Percentiles rank a stretch among this genome's conserved stretches.
These are phyloP conservation scores for Mentha longifolia DNA, from an alignment of 257 asterid genomes.

Conservation along the genomic window DNA sequence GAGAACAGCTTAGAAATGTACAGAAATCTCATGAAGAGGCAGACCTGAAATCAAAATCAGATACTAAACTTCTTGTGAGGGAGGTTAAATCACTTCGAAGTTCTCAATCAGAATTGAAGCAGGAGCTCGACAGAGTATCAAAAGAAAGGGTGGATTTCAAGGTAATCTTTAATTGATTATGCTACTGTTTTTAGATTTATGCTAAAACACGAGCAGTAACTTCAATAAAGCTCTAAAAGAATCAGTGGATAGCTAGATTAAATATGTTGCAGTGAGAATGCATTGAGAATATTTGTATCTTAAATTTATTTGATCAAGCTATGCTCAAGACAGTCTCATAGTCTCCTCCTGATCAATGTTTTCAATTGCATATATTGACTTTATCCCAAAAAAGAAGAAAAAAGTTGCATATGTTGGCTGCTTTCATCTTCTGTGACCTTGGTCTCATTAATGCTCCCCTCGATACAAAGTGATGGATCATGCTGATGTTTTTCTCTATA, in stretches of 20 bases:
- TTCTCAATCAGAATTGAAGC: slow-evolving; percentile 57
- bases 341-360: neutral
- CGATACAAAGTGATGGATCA: slow-evolving; percentile 10
- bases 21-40: slow-evolving; percentile 53
- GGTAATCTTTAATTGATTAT: slow-evolving; percentile 35
- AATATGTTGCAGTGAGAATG: neutral
- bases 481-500: slow-evolving; percentile 41
- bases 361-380: neutral
- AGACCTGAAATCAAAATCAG: slow-evolving; percentile 54
- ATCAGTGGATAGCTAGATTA: neutral
- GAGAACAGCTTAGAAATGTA: slow-evolving; percentile 53
- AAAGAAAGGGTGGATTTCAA: slow-evolving; percentile 52
- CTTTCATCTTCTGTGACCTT: slow-evolving; percentile 11
- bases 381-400: too few species aligned
- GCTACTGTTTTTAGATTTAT: slow-evolving; percentile 5
- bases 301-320: neutral
- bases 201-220: neutral
- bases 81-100: slow-evolving; percentile 69
- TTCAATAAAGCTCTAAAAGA: slow-evolving; percentile 1
- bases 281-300: neutral
- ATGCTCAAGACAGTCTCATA: neutral
- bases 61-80: slow-evolving; percentile 55
- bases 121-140: slow-evolving; percentile 55
- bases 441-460: slow-evolving; percentile 18
- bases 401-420: neutral